These are phyloP conservation scores for Physcomitrellopsis africana DNA, from an alignment of 225 moss, liverwort and hornwort genomes.

Conservation along the genomic window DNA sequence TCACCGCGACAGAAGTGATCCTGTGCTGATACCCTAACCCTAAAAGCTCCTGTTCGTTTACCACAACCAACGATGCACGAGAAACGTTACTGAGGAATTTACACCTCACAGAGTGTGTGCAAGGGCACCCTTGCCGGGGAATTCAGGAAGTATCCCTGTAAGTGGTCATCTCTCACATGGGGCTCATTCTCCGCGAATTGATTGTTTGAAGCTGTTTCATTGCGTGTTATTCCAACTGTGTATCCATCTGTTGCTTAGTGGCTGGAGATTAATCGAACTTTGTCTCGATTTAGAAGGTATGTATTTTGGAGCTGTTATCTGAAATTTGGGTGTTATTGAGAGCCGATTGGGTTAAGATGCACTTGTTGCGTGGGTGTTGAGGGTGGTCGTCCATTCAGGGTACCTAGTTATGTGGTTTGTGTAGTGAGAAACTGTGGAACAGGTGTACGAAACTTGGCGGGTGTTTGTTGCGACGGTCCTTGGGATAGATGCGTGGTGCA, in stretches of 20 bases:
- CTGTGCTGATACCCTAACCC: constrained; percentile 46
- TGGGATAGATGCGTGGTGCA: background rate
- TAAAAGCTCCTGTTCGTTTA: constrained; percentile 4
- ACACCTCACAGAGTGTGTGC: constrained; percentile 2
- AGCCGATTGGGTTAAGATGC: background rate
- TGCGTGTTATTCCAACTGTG: background rate
- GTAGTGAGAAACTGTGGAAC: background rate
- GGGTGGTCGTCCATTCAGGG: background rate
- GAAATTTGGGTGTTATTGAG: background rate
- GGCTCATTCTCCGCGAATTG: background rate
- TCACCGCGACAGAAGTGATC: constrained; percentile 23
- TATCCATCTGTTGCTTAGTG: background rate
- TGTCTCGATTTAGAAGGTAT: background rate
- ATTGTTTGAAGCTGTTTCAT: background rate
- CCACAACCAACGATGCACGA: background rate
- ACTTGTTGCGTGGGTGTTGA: background rate
- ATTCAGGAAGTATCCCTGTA: background rate
- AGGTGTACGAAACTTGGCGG: background rate
- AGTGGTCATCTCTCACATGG: background rate
- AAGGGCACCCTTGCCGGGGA: background rate
- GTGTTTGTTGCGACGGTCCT: constrained; percentile 8
- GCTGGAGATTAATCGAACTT: background rate
- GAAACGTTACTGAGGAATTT: background rate
- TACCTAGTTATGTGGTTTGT: background rate
- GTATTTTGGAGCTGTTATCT: background rate